phyloP scores from a whole-genome alignment of 2,329 filamentous ascomycete species.

The Epichloe brachyelytri region DNA sequence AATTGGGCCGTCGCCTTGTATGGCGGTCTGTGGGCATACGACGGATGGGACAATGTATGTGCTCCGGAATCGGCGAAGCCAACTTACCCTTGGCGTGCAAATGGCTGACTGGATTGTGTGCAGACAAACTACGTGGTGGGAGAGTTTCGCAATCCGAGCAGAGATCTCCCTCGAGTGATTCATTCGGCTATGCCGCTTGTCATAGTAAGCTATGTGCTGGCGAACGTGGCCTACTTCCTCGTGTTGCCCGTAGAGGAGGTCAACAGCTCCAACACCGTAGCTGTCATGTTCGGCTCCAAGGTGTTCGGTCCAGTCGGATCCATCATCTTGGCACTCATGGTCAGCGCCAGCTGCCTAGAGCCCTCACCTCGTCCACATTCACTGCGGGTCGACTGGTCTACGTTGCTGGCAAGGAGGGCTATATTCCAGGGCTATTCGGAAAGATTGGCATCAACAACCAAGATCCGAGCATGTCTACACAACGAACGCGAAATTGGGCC shows the following conservation, averaged over 20 bases:
- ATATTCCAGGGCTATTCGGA: constrained; percentile 73
- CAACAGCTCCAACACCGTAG: constrained; percentile 86
- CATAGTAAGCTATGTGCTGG: constrained; percentile 78
- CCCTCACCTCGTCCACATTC: constrained; percentile 88
- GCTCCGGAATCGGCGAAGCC: background rate
- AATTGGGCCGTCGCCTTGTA: constrained; percentile 92
- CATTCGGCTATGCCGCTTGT: constrained; percentile 94
- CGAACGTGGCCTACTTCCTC: constrained; percentile 88
- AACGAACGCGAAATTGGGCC: constrained; percentile 41
- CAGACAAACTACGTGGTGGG: constrained; percentile 96
- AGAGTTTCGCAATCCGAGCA: constrained; percentile 82
- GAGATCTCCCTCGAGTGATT: constrained; percentile 86
- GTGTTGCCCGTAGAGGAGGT: constrained; percentile 73
- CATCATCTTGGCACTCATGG: constrained; percentile 74
- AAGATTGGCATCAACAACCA: constrained; percentile 56
- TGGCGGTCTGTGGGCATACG: constrained; percentile 92
- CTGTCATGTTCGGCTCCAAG: constrained; percentile 79
- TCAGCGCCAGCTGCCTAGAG: constrained; percentile 84
- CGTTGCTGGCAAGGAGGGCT: constrained; percentile 88
- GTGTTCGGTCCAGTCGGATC: constrained; percentile 80
- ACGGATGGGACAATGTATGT: constrained; percentile 95
- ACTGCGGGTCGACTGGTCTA: constrained; percentile 88
- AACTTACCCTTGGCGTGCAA: background rate
- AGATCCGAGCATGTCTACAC: constrained; percentile 28
- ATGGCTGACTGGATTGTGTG: background rate